Base-by-base conservation (phyloP, 1,139 yeast species). In the Candida glucosophila region DNA sequence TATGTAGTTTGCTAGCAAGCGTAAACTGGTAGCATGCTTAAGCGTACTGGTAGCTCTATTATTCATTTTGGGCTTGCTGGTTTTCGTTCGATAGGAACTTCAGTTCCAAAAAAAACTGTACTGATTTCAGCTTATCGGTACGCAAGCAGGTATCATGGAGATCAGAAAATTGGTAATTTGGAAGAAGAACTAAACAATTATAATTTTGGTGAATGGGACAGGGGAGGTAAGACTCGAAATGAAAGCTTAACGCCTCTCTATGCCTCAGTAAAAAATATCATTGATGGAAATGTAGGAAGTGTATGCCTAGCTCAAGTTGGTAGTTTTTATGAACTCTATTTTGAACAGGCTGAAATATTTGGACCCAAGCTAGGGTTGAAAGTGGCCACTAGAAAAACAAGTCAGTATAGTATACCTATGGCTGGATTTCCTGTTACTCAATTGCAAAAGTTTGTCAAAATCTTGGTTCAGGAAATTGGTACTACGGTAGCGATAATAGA, bases 401-500 rank as follows among this genome's bases (percentile, higher is more conserved):
- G 52, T 19, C 58, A 53, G 28, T 68, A 63, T 23, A 52, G 52
- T 6, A 73, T 86, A 1, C 74, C 94, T 1, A 85, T 90, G 82
- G 85, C 96, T 0, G 98, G 98, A 0, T 90, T 90, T 42, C 97
- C 98, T 0, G 59, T 68, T 6, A 55, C 55, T 25, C 86, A 78
- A 36, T 52, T 86, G 17, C 81, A 77, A 30, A 71, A 85, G 33
- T 86, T 82, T 40, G 68, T 86, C 20, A 75, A 76, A 41, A 60
- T 74, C 3, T 62, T 88, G 23, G 93, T 88, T 1, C 75, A 76
- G 31, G 83, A 77, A 23, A 52, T 70, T 19, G 76, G 73, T 4
- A 66, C 65, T 24, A 78, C 76, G 27, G 96, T 86, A 1, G 95
- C 90, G 0, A 65, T 88, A 12, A 72, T 85, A 12, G 93, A 86